Percentiles rank a stretch among this genome's conserved stretches.
phyloP scores from a whole-genome alignment of 1,139 yeast genomes.

The Spencermartinsiella ligniputridi region DNA sequence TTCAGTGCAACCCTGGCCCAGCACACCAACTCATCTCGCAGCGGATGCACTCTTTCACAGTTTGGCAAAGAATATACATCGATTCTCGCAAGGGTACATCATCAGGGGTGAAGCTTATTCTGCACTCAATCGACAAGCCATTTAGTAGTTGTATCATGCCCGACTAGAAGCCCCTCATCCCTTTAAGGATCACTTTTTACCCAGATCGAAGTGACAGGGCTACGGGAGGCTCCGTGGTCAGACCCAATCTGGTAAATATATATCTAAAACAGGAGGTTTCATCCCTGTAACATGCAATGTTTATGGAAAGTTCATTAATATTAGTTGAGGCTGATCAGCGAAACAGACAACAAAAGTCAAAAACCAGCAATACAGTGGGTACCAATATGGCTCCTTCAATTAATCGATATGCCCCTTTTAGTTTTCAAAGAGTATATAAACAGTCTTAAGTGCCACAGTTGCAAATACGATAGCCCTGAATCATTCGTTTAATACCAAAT shows the following conservation, averaged over 20 bases:
- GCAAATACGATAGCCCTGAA: background rate
- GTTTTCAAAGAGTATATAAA: background rate
- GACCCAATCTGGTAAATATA: background rate
- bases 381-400: background rate
- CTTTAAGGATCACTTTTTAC: background rate
- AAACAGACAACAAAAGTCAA: background rate
- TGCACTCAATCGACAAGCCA: background rate
- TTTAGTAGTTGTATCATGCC: background rate
- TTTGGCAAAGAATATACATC: no score
- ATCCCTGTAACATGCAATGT: background rate
- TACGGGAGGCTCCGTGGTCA: background rate
- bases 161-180: background rate
- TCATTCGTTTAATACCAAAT: background rate
- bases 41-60: no score
- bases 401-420: background rate
- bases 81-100: background rate
- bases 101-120: background rate
- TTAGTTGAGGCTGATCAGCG: background rate
- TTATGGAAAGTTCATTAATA: background rate
- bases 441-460: background rate
- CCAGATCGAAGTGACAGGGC: background rate
- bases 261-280: background rate
- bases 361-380: background rate
- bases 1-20: background rate
- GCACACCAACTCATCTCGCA: no score